Percentiles rank a stretch among this genome's conserved stretches.
Evolutionary conservation across 371 early-diverging fungal genomes (phyloP).

Genomic region (Rhizopus microsporus): DNA sequence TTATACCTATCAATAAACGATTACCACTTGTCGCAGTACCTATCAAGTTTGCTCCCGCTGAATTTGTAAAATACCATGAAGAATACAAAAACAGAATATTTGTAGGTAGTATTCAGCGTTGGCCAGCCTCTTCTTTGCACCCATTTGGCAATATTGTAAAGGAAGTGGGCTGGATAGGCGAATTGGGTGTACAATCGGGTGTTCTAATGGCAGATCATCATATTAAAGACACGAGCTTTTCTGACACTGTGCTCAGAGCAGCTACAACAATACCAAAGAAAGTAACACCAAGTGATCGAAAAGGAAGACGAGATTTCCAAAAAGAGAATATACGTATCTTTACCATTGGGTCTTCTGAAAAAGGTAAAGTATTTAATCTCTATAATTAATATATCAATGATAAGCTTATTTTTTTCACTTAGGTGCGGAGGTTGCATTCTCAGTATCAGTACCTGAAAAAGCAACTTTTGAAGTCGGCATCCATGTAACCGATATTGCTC

Average conservation of each 20-base stretch:
- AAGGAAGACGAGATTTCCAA: conserved; percentile 21
- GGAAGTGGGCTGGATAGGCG: conserved; percentile 46
- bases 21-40: conserved; percentile 65
- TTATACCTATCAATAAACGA: conserved; percentile 65
- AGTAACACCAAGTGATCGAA: neutral
- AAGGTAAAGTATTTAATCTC: too few species aligned
- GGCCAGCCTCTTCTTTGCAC: conserved; percentile 44
- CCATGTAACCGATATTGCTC: conserved; percentile 91
- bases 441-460: conserved; percentile 22
- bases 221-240: conserved; percentile 34
- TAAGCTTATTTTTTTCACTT: neutral
- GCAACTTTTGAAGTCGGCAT: conserved; percentile 70
- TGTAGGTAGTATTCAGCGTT: conserved; percentile 39
- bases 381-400: neutral
- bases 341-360: conserved; percentile 5
- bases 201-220: conserved; percentile 44
- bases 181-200: conserved; percentile 34
- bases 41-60: conserved; percentile 34
- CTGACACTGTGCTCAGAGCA: conserved; percentile 23
- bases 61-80: conserved; percentile 37
- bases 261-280: conserved; percentile 6
- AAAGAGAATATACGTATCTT: conserved; percentile 18
- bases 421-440: conserved; percentile 30
- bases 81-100: conserved; percentile 41
- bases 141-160: conserved; percentile 44